Base-by-base conservation (phyloP, 2,329 filamentous ascomycete species). In the Endoconidiophora laricicola region DNA sequence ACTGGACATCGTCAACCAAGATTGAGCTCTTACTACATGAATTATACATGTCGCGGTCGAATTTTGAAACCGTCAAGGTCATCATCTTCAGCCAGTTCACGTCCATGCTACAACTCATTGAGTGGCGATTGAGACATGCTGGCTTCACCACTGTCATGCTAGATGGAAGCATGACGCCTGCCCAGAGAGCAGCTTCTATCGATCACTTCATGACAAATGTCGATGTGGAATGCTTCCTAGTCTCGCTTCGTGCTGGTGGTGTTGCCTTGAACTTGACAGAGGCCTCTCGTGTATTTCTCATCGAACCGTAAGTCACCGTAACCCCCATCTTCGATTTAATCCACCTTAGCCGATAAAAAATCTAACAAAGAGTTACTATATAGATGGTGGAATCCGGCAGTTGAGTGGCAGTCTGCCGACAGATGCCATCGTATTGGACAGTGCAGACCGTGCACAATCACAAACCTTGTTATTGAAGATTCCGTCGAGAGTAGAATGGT, bases 351-450 rank as follows among this genome's bases (percentile, higher is more conserved):
- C 16, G 16, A 18, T 12, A 33, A 3, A 33, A 33, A 33, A 16
- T n/a, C 45, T 54, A 40, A 55, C 56, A 16, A 42, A n/a, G 16
- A 20, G 54, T 24, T 18, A 39, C 2, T 10, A 12, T 49, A 29
- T 24, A 87, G 83, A 57, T 96, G 91, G 91, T 98, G 91, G 91
- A 96, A 96, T 58, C 91, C 91, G n/a, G 88, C 88, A n/a, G 90
- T 90, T 0, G 91, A 98, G 67, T 98, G 91, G 91, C 91, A 98
- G 66, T 91, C 84, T 54, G 91, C 91, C 2, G 91, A 98, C 63
- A 77, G 85, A 56, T 87, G 83, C 60, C 91, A 96, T 66, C 87
- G 91, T 50, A 98, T 96, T 57, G 91, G 91, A 29, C 91, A 98
- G 68, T 85, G 81, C 44, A 83, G 91, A 6, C 90, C 90, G 24